Percentiles rank a stretch among this genome's conserved stretches.
Conservation (phyloP, 805 yeast species). For the Metschnikowia koreensis region DNA sequence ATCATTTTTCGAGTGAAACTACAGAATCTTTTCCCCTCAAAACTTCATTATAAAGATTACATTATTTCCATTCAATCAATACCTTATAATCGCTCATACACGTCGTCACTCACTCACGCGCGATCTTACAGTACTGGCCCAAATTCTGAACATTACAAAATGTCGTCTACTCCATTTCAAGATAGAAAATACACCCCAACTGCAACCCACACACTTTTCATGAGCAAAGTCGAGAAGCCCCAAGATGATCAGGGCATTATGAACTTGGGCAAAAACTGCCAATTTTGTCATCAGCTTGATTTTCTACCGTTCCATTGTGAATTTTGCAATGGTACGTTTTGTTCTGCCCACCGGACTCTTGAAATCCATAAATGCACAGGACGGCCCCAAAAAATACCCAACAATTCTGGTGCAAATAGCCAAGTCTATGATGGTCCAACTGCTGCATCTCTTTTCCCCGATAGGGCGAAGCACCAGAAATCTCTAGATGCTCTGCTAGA, state of each 20-base stretch:
- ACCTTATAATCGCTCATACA: no score
- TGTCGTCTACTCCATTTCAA: conserved; percentile 5
- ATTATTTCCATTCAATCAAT: no score
- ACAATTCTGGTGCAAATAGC: conserved; percentile 7
- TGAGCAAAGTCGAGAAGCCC: conserved; percentile 23
- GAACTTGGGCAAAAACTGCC: conserved; percentile 59
- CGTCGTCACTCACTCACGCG: no score
- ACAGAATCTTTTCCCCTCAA: no score
- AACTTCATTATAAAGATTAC: no score
- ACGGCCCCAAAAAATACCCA: conserved; percentile 14
- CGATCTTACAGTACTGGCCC: no score
- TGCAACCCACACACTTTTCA: conserved; percentile 18
- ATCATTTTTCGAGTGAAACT: no score
- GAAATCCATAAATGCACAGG: conserved; percentile 33
- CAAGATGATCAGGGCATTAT: conserved; percentile 38
- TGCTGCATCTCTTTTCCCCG: conserved; percentile 51
- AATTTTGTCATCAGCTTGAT: conserved; percentile 51
- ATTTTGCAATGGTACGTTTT: conserved; percentile 44
- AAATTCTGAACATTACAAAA: background rate
- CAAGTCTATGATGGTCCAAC: conserved; percentile 29
- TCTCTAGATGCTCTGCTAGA: conserved; percentile 29
- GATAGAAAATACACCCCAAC: background rate
- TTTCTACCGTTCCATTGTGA: conserved; percentile 59
- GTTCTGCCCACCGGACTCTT: conserved; percentile 48
- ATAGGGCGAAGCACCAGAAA: conserved; percentile 41